Evolutionary conservation across 2,329 filamentous ascomycete species (phyloP).

Genomic region (Cyphellophora attinorum): DNA sequence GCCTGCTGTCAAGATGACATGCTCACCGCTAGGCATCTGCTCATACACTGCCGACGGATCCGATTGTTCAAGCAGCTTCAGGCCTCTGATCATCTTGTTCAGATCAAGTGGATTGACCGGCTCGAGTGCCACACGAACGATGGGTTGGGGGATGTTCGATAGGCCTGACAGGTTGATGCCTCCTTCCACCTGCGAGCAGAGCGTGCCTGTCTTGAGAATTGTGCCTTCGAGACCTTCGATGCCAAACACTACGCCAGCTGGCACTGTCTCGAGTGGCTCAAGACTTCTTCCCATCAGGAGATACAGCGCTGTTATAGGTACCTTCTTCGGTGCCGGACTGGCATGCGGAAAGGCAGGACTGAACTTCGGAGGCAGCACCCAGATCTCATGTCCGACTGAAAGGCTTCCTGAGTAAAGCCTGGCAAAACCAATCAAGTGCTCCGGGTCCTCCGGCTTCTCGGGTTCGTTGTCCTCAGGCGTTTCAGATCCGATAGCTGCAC

Average conservation of each 20-base stretch:
- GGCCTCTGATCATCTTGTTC: slow-evolving; percentile 85
- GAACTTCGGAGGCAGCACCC: slow-evolving; percentile 89
- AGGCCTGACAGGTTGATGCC: slow-evolving; percentile 86
- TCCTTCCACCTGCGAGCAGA: slow-evolving; percentile 79
- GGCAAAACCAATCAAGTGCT: slow-evolving; percentile 90
- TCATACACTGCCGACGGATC: slow-evolving; percentile 96
- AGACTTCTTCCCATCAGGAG: slow-evolving; percentile 90
- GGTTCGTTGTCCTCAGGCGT: slow-evolving; percentile 41
- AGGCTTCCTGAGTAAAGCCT: slow-evolving; percentile 86
- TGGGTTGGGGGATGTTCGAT: slow-evolving; percentile 70
- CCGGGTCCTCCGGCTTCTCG: slow-evolving; percentile 48
- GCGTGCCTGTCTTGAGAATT: slow-evolving; percentile 88
- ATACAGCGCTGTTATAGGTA: slow-evolving; percentile 80
- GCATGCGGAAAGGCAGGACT: slow-evolving; percentile 67
- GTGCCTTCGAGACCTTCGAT: slow-evolving; percentile 86
- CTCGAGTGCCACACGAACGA: slow-evolving; percentile 92
- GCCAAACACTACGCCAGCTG: slow-evolving; percentile 89
- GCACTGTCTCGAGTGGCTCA: slow-evolving; percentile 72
- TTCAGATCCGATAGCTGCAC: slow-evolving; percentile 33
- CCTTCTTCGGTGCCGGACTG: slow-evolving; percentile 65
- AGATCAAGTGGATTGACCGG: slow-evolving; percentile 82
- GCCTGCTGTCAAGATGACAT: slow-evolving; percentile 87
- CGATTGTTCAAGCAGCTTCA: slow-evolving; percentile 81
- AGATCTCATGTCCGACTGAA: slow-evolving; percentile 80
- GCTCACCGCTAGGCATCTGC: slow-evolving; percentile 83